A percentile compares a stretch with the other conserved stretches of the same genome.
Conservation (phyloP, 495 filamentous ascomycete genomes). For the Recurvomyces mirabilis region DNA sequence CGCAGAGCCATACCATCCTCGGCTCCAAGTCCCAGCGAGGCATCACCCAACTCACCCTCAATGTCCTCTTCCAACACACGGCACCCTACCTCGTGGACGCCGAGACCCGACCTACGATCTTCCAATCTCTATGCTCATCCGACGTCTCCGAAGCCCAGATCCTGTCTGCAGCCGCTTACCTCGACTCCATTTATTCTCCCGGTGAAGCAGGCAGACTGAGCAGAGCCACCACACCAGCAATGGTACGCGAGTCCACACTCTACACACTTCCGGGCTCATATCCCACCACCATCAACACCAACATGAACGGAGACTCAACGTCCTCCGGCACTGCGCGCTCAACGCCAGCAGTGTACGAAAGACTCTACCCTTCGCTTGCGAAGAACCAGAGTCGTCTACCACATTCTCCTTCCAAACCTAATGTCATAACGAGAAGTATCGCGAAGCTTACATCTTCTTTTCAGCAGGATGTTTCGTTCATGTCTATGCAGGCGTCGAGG, state of each 20-base stretch:
- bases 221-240: slow-evolving; percentile 54
- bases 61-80: slow-evolving; percentile 75
- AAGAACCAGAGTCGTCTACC: slow-evolving; percentile 16
- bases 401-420: slow-evolving; percentile 8
- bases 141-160: slow-evolving; percentile 78
- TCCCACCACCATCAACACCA: neutral
- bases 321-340: neutral
- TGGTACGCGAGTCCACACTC: slow-evolving; percentile 42
- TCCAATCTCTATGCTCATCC: slow-evolving; percentile 58
- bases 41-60: slow-evolving; percentile 80
- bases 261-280: slow-evolving; percentile 10
- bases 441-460: slow-evolving; percentile 27
- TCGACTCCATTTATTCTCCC: slow-evolving; percentile 70
- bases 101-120: slow-evolving; percentile 46
- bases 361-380: slow-evolving; percentile 18
- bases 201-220: slow-evolving; percentile 18
- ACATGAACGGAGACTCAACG: neutral
- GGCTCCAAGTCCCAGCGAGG: slow-evolving; percentile 78
- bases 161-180: slow-evolving; percentile 62
- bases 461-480: slow-evolving; percentile 40
- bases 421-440: slow-evolving; percentile 25
- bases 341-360: slow-evolving; percentile 11
- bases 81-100: slow-evolving; percentile 50
- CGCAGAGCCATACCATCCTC: slow-evolving; percentile 92
- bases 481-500: slow-evolving; percentile 20